Conservation (phyloP, 371 early-diverging fungal genomes). For the Circinella umbellata region DNA sequence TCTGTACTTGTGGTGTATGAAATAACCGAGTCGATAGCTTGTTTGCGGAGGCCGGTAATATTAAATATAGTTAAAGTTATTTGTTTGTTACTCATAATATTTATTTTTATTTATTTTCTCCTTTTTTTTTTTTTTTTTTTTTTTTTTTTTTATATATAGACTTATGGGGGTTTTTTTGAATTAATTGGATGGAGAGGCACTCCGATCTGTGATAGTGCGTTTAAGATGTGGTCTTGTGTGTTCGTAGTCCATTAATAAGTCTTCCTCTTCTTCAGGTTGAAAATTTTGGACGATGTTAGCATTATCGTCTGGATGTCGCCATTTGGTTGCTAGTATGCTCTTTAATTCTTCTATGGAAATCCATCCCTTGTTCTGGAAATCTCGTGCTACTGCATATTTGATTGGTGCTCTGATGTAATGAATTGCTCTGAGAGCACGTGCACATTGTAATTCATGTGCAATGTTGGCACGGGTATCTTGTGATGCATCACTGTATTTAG, state of each 20-base stretch:
- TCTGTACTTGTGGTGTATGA: not conserved
- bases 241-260: too few relatives aligned
- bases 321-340: not conserved
- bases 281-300: too few relatives aligned
- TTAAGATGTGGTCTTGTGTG: too few relatives aligned
- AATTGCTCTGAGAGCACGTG: not conserved
- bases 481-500: conserved; percentile 4
- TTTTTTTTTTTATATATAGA: not conserved
- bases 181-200: too few relatives aligned
- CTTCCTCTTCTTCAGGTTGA: too few relatives aligned
- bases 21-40: conserved; percentile 11
- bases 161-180: too few relatives aligned
- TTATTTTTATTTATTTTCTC: not conserved
- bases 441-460: not conserved
- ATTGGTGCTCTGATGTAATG: conserved; percentile 7
- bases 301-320: not conserved
- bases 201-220: too few relatives aligned
- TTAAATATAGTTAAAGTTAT: conserved; percentile 9
- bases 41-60: conserved; percentile 10
- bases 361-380: conserved; percentile 4
- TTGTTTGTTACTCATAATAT: not conserved
- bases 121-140: not conserved
- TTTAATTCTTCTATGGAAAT: conserved; percentile 3
- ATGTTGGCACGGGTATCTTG: not conserved
- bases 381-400: conserved; percentile 13